phyloP scores from a whole-genome alignment of 2,329 filamentous ascomycete species.

The Nigrospora sphaerica region DNA sequence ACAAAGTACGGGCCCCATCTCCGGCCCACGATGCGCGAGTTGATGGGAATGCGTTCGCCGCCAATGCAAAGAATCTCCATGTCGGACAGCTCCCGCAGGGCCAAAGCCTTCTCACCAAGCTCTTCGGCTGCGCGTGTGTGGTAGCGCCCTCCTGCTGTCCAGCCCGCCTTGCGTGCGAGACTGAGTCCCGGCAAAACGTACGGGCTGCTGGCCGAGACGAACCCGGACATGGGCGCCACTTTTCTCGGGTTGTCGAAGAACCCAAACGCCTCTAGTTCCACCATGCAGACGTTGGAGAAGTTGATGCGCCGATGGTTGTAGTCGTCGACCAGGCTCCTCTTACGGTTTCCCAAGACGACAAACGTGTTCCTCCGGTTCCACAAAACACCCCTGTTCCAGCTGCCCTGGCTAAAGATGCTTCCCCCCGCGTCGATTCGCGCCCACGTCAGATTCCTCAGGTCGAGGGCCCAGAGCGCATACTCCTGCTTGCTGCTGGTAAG shows the following conservation, averaged over 20 bases:
- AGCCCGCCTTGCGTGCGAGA: conserved; percentile 51
- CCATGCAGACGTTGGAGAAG: conserved; percentile 93
- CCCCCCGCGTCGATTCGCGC: conserved; percentile 92
- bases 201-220: conserved; percentile 73
- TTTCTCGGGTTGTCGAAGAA: conserved; percentile 92
- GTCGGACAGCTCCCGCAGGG: conserved; percentile 78
- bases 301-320: conserved; percentile 98
- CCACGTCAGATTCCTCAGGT: conserved; percentile 84
- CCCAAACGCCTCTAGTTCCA: conserved; percentile 94
- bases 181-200: conserved; percentile 51
- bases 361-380: conserved; percentile 94
- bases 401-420: conserved; percentile 90
- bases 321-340: conserved; percentile 89
- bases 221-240: conserved; percentile 70
- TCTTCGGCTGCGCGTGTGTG: conserved; percentile 76
- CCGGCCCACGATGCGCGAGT: conserved; percentile 78
- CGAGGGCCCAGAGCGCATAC: conserved; percentile 92
- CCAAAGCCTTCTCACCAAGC: conserved; percentile 72
- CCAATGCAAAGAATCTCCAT: conserved; percentile 95
- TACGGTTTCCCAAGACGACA: conserved; percentile 89
- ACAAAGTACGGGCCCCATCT: conserved; percentile 97
- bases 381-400: conserved; percentile 91
- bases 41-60: conserved; percentile 87
- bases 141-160: conserved; percentile 67
- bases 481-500: conserved; percentile 97